Base-by-base conservation (phyloP, 345 rosid genomes). In the Anacardium occidentale region DNA sequence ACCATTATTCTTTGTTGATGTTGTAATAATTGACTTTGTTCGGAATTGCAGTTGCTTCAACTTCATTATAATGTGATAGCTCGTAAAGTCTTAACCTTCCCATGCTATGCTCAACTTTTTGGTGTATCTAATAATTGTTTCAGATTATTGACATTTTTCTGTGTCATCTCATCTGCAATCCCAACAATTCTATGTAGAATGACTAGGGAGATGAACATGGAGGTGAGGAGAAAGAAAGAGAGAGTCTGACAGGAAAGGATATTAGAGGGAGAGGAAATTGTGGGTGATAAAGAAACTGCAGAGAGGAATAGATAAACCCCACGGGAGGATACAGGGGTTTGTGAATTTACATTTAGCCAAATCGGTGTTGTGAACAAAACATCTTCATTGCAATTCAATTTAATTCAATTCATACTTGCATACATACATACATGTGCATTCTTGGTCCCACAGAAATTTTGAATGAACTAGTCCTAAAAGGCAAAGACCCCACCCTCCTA, bases 361-460 rank as follows among this genome's bases (percentile, higher is more conserved):
- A 75, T 56, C 25, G 20, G 72, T 29, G 14, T 52, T 53, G 17
- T 47, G 77, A 58, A 47, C 67, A 64, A 74, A 72, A 34, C 71
- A 77, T 40, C 42, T 51, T 75, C 60, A 37, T 29, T 29, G 32
- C 32, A 29, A 29, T 29, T 29, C 32, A 29, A 3, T 29, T 29
- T 3, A 29, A 3, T 29, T 29, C 32, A 29, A 1, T 29, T 29
- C 32, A 29, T 3, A 29, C 32, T 29, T 29, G 32, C 32, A 29
- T 29, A 29, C 32, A 37, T 37, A 5, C 42, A 53, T n/a, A 51
- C 82, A 83, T 78, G 84, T 81, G 87, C 78, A 37, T 65, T 11
- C 1, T 5, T 59, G 84, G 74, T 66, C 87, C 86, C 81, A 83
- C 85, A 68, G 3, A 32, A 10, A 26, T 3, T 59, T 70, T 72